Evolutionary conservation across 306 rosid genomes (phyloP).

Genomic region (Casuarina equisetifolia): DNA sequence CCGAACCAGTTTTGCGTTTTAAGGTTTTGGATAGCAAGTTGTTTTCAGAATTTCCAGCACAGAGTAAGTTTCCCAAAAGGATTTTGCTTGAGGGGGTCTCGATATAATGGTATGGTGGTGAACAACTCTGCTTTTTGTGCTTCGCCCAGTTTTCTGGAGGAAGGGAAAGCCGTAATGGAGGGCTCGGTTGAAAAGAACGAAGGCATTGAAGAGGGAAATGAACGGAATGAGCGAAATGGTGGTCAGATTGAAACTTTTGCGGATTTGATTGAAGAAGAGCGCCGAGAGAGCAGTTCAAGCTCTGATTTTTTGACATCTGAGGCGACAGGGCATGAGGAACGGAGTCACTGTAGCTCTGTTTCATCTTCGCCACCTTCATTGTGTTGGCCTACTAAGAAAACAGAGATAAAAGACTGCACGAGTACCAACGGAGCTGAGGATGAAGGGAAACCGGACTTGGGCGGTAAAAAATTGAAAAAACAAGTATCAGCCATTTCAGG

Average conservation of each 20-base stretch:
- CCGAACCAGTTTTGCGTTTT: slow-evolving; percentile 49
- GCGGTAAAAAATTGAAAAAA: slow-evolving; percentile 47
- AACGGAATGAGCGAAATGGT: slow-evolving; percentile 27
- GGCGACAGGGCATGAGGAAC: slow-evolving; percentile 71
- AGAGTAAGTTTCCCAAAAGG: slow-evolving; percentile 49
- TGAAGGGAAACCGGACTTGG: slow-evolving; percentile 41
- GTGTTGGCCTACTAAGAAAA: slow-evolving; percentile 61
- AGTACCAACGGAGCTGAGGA: slow-evolving; percentile 34
- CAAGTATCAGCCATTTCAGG: slow-evolving; percentile 62
- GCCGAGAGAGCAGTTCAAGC: slow-evolving; percentile 75
- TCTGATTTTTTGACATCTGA: slow-evolving; percentile 76
- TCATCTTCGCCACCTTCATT: slow-evolving; percentile 66
- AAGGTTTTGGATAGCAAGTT: slow-evolving; percentile 56
- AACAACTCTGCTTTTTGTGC: slow-evolving; percentile 50
- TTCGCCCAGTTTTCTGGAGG: slow-evolving; percentile 40
- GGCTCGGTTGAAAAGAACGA: slow-evolving; percentile 40
- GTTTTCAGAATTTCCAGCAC: slow-evolving; percentile 41
- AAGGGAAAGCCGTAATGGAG: slow-evolving; percentile 50
- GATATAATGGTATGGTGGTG: slow-evolving; percentile 49
- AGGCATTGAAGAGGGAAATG: slow-evolving; percentile 29
- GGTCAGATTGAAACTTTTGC: slow-evolving; percentile 39
- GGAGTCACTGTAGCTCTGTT: slow-evolving; percentile 72
- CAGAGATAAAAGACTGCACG: slow-evolving; percentile 35
- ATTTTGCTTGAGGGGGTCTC: slow-evolving; percentile 51
- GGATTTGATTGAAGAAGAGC: slow-evolving; percentile 57